Conservation (phyloP, 257 asterid species). For the Scutellaria baicalensis region DNA sequence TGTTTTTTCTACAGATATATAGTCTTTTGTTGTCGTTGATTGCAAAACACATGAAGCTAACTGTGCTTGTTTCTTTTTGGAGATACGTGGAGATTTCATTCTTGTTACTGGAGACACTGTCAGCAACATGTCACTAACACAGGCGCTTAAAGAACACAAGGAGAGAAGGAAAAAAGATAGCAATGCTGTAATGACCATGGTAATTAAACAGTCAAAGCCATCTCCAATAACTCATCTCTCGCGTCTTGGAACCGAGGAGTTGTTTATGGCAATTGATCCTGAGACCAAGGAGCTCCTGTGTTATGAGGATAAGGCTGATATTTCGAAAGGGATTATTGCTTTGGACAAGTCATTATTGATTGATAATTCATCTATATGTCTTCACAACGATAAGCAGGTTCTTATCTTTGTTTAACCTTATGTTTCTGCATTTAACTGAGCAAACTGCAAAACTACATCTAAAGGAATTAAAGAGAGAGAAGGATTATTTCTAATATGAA, state of each 20-base stretch:
- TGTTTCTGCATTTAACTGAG: constrained; percentile 1
- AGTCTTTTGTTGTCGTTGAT: not conserved
- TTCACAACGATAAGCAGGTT: constrained; percentile 96
- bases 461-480: not conserved
- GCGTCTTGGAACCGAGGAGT: constrained; percentile 94
- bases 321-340: constrained; percentile 46
- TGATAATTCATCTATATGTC: constrained; percentile 54
- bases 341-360: constrained; percentile 65
- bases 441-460: not conserved
- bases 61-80: constrained; percentile 22
- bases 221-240: constrained; percentile 74
- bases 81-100: constrained; percentile 90
- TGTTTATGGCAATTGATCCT: constrained; percentile 87
- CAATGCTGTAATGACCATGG: constrained; percentile 95
- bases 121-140: constrained; percentile 88
- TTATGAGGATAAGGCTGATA: constrained; percentile 75
- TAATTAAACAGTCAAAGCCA: constrained; percentile 73
- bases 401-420: constrained; percentile 15
- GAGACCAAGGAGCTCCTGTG: constrained; percentile 77
- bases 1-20: not conserved
- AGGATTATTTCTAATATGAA: not conserved
- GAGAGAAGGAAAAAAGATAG: constrained; percentile 82
- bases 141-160: constrained; percentile 74
- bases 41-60: constrained; percentile 4
- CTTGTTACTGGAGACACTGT: constrained; percentile 95